Conservation (phyloP, 2,329 filamentous ascomycete species). For the Aciculosporium take region DNA sequence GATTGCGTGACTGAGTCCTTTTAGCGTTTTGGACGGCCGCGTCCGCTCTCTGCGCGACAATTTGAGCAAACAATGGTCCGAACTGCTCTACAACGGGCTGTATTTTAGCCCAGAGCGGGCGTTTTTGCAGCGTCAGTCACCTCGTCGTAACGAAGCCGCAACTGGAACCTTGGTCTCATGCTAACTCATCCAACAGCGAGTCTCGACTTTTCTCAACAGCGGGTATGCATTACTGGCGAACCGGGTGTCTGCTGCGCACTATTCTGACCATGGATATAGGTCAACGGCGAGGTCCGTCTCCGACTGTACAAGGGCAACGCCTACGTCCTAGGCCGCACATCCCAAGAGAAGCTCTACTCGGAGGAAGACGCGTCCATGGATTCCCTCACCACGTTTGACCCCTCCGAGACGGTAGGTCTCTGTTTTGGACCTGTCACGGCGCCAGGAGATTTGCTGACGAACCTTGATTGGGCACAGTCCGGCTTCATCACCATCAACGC, state of each 20-base stretch:
- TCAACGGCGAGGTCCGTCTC: constrained; percentile 24
- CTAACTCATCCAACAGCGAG: not conserved
- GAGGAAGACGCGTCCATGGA: constrained; percentile 34
- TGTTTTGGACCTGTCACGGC: not conserved
- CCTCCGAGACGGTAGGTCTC: constrained; percentile 20
- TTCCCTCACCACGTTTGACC: constrained; percentile 27
- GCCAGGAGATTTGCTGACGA: too few relatives aligned
- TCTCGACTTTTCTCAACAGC: constrained; percentile 3
- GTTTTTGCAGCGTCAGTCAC: constrained; percentile 1
- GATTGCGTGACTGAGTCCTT: not conserved
- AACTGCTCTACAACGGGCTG: constrained; percentile 2
- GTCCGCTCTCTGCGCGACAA: constrained; percentile 3
- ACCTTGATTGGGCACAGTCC: constrained; percentile 3
- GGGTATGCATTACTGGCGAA: not conserved
- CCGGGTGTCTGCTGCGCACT: not conserved
- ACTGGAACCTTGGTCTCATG: not conserved
- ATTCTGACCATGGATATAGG: constrained; percentile 1
- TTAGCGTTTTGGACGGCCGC: not conserved
- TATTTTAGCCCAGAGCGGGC: constrained; percentile 4
- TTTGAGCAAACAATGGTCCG: constrained; percentile 1
- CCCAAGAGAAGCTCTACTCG: constrained; percentile 30
- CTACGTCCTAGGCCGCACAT: constrained; percentile 27
- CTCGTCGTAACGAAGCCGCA: not conserved
- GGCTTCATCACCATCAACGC: constrained; percentile 53
- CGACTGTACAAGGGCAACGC: constrained; percentile 18